Conservation (phyloP, 2,329 filamentous ascomycete species). For the Macrophomina tecta region DNA sequence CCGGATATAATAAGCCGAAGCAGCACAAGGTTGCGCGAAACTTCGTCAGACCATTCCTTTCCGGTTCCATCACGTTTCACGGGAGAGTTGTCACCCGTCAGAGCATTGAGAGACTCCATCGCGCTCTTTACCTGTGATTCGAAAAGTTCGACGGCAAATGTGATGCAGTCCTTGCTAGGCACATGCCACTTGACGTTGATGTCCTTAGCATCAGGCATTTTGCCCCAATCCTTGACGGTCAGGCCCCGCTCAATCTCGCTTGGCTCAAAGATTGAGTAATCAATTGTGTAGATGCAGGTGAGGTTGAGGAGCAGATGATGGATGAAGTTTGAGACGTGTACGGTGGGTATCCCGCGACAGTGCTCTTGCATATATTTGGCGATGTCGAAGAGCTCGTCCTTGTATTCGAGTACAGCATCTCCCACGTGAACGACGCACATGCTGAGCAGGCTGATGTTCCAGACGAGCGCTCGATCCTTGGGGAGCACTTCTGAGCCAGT, state of each 20-base stretch:
- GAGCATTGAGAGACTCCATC: constrained; percentile 72
- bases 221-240: constrained; percentile 82
- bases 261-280: constrained; percentile 88
- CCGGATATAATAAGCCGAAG: constrained; percentile 89
- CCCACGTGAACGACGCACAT: constrained; percentile 99
- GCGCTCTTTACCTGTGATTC: constrained; percentile 81
- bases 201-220: constrained; percentile 72
- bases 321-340: constrained; percentile 96
- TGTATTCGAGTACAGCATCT: constrained; percentile 85
- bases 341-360: constrained; percentile 90
- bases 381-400: constrained; percentile 86
- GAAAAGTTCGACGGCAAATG: constrained; percentile 89
- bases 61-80: constrained; percentile 93
- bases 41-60: constrained; percentile 98
- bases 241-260: constrained; percentile 73
- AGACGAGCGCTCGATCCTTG: constrained; percentile 88
- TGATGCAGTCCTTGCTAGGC: constrained; percentile 77
- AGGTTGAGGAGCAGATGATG: constrained; percentile 95
- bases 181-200: constrained; percentile 92
- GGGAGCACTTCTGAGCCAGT: constrained; percentile 93
- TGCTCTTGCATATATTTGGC: constrained; percentile 96
- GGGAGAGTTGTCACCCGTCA: constrained; percentile 81
- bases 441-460: constrained; percentile 95
- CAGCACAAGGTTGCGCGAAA: constrained; percentile 86
- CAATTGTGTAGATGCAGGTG: constrained; percentile 91